Percentiles rank a stretch among this genome's conserved stretches.
These are phyloP conservation scores for Taiwanofungus camphoratus DNA, from an alignment of 1,284 basidiomycete genomes.

Conservation along the genomic window DNA sequence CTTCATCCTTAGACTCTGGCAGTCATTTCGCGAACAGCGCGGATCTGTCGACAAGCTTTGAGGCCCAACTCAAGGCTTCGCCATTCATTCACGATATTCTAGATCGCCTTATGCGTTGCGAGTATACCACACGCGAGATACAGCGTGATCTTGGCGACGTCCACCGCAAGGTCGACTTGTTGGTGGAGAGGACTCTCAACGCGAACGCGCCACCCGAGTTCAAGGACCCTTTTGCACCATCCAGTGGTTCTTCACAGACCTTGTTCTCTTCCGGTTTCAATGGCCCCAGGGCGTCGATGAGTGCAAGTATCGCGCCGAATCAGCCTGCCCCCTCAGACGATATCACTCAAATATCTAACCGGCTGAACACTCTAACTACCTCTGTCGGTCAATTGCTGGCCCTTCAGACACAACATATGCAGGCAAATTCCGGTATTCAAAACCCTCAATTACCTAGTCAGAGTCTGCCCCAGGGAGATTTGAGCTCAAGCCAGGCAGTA, in stretches of 20 bases:
- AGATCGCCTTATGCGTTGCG: slow-evolving; percentile 68
- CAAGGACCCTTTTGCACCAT: slow-evolving; percentile 67
- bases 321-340: slow-evolving; percentile 63
- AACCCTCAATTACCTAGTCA: slow-evolving; percentile 36
- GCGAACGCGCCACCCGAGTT: slow-evolving; percentile 54
- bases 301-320: slow-evolving; percentile 59
- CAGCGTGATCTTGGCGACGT: slow-evolving; percentile 71
- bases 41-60: slow-evolving; percentile 47
- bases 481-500: slow-evolving; percentile 44
- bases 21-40: slow-evolving; percentile 48
- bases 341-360: slow-evolving; percentile 72
- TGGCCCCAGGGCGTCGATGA: slow-evolving; percentile 55
- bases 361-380: slow-evolving; percentile 75
- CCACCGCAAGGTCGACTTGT: slow-evolving; percentile 68
- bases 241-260: slow-evolving; percentile 22
- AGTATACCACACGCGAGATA: slow-evolving; percentile 66
- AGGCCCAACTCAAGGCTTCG: slow-evolving; percentile 66
- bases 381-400: slow-evolving; percentile 84
- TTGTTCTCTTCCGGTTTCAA: slow-evolving; percentile 32
- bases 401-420: slow-evolving; percentile 67
- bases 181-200: slow-evolving; percentile 61
- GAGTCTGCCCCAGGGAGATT: slow-evolving; percentile 40
- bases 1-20: slow-evolving; percentile 69
- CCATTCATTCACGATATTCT: slow-evolving; percentile 72
- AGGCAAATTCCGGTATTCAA: slow-evolving; percentile 33